Evolutionary conservation across 345 rosid species (phyloP).

Genomic region (Hibiscus trionum): DNA sequence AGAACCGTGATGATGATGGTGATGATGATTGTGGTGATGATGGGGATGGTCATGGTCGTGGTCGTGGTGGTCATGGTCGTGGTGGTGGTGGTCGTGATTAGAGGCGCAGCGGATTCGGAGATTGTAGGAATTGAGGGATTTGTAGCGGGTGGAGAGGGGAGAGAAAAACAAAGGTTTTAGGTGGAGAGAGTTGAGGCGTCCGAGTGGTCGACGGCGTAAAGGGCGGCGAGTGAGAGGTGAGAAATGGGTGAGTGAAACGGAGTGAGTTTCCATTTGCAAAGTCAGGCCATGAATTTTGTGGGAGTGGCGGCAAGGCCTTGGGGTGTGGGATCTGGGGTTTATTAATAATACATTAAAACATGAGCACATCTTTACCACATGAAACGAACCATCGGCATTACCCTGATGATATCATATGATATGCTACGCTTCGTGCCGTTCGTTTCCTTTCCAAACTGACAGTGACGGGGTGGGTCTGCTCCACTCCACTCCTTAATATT

Average conservation of each 20-base stretch:
- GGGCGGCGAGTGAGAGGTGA: slow-evolving; percentile 28
- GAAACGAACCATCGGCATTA: background rate
- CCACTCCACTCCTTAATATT: no score
- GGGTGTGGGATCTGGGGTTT: background rate
- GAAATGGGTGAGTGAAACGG: slow-evolving; percentile 29
- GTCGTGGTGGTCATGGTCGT: background rate
- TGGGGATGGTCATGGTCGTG: background rate
- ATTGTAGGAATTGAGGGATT: slow-evolving; percentile 15
- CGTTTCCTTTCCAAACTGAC: background rate
- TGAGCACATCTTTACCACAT: background rate
- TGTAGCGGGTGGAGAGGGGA: slow-evolving; percentile 23
- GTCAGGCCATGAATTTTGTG: slow-evolving; percentile 6
- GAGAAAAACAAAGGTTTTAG: slow-evolving; percentile 12
- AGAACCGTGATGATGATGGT: slow-evolving; percentile 29
- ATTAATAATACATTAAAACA: background rate
- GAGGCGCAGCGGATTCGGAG: slow-evolving; percentile 23
- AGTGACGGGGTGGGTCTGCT: background rate
- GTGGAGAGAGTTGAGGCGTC: slow-evolving; percentile 31
- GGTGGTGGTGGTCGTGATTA: slow-evolving; percentile 6
- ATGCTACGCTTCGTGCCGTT: no score
- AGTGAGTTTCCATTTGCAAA: slow-evolving; percentile 42
- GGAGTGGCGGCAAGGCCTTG: background rate
- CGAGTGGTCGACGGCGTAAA: slow-evolving; percentile 16
- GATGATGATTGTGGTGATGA: slow-evolving; percentile 20
- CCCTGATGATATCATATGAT: background rate